Base-by-base conservation (phyloP, 352 stramenopile genomes). In the Globisporangium ultimum region DNA sequence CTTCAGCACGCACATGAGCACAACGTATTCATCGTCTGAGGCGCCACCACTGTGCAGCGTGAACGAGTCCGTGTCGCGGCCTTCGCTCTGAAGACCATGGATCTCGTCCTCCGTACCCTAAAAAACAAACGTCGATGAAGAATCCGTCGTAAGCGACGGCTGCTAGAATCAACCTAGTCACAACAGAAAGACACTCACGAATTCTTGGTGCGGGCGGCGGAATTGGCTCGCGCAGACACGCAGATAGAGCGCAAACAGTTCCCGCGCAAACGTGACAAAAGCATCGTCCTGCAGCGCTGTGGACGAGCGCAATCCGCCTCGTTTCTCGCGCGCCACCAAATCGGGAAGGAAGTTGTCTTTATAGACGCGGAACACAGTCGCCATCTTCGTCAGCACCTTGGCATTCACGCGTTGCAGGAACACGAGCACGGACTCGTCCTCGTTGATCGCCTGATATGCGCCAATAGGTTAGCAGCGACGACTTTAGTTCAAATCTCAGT, bases 1-100 rank as follows among this genome's bases (percentile, higher is more conserved):
- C 58, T 91, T 90, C 49, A 95, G 72, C 53, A 91, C 80, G 52
- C 73, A 81, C 86, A 95, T 93, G 48, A 95, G 74, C 36, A 88
- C 75, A 60, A 88, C 80, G 46, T 93, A 95, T 43, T 89, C 76
- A 32, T 82, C 84, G n/a, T 78, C 62, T n/a, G 71, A 55, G 8
- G 61, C 63, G 2, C 67, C 68, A 8, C 50, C 58, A 6, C 3
- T 48, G 21, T 14, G 59, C 62, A 3, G 22, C 55, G 10, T 64
- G 17, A 15, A 72, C 17, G 18, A 74, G 59, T 9, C 66, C 63
- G 40, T 71, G 43, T 17, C 70, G 41, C 5, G 64, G 58, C 22
- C 76, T 41, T 48, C 61, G 38, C 11, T 66, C 41, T 28, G 68
- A 22, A 74, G 22, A 18, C 58, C 64, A 40, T 76, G 50, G 1